Percentiles rank a stretch among this genome's conserved stretches.
These are phyloP conservation scores for Nigrospora sphaerica DNA, from an alignment of 2,329 filamentous ascomycete species.

Conservation along the genomic window DNA sequence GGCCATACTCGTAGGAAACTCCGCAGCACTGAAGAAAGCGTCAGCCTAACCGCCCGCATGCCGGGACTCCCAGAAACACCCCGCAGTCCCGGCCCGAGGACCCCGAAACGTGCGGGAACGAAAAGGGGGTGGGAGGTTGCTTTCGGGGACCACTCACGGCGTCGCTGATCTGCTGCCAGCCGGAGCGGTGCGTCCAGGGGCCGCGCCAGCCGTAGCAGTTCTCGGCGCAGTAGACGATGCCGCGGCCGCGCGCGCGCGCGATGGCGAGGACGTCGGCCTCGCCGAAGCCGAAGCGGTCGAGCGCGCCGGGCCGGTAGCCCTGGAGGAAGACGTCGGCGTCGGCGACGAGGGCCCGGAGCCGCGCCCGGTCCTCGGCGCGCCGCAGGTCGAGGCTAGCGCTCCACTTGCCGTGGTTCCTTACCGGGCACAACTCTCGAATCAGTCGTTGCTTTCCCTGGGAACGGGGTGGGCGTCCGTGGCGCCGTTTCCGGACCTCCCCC, in stretches of 20 bases:
- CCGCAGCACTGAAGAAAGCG: constrained; percentile 24
- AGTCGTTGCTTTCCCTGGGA: no score
- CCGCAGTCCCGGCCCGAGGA: no score
- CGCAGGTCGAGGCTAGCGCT: constrained; percentile 35
- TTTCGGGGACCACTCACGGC: constrained; percentile 22
- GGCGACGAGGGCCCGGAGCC: constrained; percentile 30
- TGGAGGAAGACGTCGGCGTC: constrained; percentile 44
- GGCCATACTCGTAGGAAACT: constrained; percentile 36
- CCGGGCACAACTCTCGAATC: no score
- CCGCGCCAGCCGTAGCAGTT: constrained; percentile 49
- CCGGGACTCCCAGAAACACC: background rate
- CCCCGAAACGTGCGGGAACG: no score
- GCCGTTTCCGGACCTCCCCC: no score
- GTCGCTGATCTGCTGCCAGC: constrained; percentile 48
- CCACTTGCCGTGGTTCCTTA: constrained; percentile 44
- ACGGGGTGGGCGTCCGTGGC: no score
- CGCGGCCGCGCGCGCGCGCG: constrained; percentile 28
- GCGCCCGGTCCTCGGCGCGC: constrained; percentile 26
- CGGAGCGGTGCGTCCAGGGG: constrained; percentile 34
- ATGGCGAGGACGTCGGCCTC: constrained; percentile 31
- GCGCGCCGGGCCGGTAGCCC: constrained; percentile 38
- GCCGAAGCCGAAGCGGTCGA: constrained; percentile 39
- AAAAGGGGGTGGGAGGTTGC: no score
- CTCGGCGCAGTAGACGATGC: constrained; percentile 39
- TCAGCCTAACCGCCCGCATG: background rate